Conservation (phyloP, 306 rosid species). For the Geum urbanum region DNA sequence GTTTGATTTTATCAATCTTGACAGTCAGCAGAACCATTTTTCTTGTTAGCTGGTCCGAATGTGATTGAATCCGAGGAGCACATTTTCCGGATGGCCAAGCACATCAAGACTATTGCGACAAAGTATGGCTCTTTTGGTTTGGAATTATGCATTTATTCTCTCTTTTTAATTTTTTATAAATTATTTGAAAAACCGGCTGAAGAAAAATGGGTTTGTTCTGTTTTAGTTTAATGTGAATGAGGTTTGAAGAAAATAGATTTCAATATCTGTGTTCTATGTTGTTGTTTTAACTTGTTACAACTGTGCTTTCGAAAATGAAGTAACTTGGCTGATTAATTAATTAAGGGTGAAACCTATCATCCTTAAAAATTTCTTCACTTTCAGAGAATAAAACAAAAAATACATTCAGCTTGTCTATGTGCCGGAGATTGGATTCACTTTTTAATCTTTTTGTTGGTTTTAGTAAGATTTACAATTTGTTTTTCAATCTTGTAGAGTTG, state of each 20-base stretch:
- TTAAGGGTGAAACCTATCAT: background rate
- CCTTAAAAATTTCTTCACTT: no score
- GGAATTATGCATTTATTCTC: background rate
- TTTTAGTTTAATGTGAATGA: background rate
- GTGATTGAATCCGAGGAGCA: slow-evolving; percentile 96
- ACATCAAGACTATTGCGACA: slow-evolving; percentile 56
- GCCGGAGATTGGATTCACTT: background rate
- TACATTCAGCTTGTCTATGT: background rate
- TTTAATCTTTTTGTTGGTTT: slow-evolving; percentile 15
- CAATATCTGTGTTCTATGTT: background rate
- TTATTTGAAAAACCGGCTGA: background rate
- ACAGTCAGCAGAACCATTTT: slow-evolving; percentile 81
- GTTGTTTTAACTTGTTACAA: no score
- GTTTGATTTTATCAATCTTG: slow-evolving; percentile 24
- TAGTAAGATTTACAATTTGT: slow-evolving; percentile 9
- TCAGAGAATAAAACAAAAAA: no score
- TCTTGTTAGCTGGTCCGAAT: slow-evolving; percentile 88
- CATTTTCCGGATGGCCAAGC: slow-evolving; percentile 68
- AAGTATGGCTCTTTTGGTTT: slow-evolving; percentile 44
- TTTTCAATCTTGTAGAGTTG: slow-evolving; percentile 56
- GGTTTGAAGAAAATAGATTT: background rate
- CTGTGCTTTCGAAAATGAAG: no score
- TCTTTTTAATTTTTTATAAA: background rate
- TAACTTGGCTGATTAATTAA: no score
- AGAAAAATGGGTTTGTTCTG: background rate